These are phyloP conservation scores for Prunella vulgaris DNA, from an alignment of 257 asterid genomes.

Conservation along the genomic window DNA sequence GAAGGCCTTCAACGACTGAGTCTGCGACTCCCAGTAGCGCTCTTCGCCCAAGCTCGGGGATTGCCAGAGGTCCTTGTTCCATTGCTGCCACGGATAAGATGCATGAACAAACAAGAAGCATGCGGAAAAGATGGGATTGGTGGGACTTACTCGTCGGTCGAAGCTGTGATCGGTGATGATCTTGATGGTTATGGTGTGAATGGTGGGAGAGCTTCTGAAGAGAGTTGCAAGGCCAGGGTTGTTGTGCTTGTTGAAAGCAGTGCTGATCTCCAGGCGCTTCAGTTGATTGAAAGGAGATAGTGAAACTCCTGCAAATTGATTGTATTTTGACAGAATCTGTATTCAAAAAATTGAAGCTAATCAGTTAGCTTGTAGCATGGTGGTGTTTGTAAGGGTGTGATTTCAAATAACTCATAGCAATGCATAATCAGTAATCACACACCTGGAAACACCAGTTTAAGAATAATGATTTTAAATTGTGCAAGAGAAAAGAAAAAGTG, in stretches of 20 bases:
- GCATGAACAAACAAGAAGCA: background rate
- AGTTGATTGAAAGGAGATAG: slow-evolving; percentile 45
- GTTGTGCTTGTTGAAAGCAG: slow-evolving; percentile 51
- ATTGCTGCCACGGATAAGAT: slow-evolving; percentile 33
- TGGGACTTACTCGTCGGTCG: slow-evolving; percentile 49
- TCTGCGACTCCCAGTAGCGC: slow-evolving; percentile 73
- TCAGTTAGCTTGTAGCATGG: no score
- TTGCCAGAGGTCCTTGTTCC: slow-evolving; percentile 65
- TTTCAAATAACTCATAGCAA: no score
- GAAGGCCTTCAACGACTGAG: slow-evolving; percentile 45
- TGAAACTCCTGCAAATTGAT: slow-evolving; percentile 32
- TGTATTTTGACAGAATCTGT: slow-evolving; percentile 62
- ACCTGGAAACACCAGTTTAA: no score
- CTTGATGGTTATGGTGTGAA: slow-evolving; percentile 53
- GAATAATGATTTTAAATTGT: no score
- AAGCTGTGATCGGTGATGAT: slow-evolving; percentile 28
- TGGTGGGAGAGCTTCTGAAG: slow-evolving; percentile 46
- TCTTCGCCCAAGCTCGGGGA: slow-evolving; percentile 56
- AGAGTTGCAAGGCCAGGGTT: slow-evolving; percentile 55
- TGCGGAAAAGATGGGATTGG: background rate
- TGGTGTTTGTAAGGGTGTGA: no score
- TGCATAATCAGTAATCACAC: no score
- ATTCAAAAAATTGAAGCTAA: background rate
- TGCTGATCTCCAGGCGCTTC: slow-evolving; percentile 50
- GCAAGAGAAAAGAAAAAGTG: no score